These are phyloP conservation scores for Bipolaris sorokiniana DNA, from an alignment of 2,329 filamentous ascomycete species.

Conservation along the genomic window DNA sequence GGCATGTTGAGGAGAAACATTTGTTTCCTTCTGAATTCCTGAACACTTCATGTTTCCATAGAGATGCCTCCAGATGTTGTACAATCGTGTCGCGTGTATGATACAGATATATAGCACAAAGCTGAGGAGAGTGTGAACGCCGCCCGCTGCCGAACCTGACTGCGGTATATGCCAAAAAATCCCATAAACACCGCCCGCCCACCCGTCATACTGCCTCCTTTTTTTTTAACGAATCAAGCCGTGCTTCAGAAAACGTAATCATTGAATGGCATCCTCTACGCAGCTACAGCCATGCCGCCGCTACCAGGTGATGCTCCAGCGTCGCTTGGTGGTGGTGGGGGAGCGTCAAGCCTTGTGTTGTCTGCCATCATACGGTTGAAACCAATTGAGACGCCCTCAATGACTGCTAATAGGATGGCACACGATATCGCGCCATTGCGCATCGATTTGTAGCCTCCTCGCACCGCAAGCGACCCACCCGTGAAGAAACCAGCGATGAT, in stretches of 20 bases:
- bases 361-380: constrained; percentile 95
- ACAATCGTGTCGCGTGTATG: constrained; percentile 39
- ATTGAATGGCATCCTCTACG: constrained; percentile 26
- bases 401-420: constrained; percentile 90
- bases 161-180: constrained; percentile 41
- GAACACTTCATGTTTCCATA: constrained; percentile 18
- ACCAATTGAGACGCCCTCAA: constrained; percentile 95
- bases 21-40: constrained; percentile 9
- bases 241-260: constrained; percentile 20
- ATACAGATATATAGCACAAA: constrained; percentile 46
- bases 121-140: constrained; percentile 47
- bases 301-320: constrained; percentile 27
- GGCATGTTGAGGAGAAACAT: constrained; percentile 1
- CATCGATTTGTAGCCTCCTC: constrained; percentile 89
- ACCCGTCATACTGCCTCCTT: constrained; percentile 18
- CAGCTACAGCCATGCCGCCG: constrained; percentile 31
- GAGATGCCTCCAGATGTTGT: constrained; percentile 36
- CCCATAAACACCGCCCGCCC: constrained; percentile 30
- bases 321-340: constrained; percentile 53
- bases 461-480: constrained; percentile 80
- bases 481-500: constrained; percentile 98
- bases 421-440: constrained; percentile 96
- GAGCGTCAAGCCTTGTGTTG: constrained; percentile 77
- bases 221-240: constrained; percentile 20
- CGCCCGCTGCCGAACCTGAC: constrained; percentile 35